Conservation (phyloP, 2,329 filamentous ascomycete species). For the Colletotrichum cuscutae region DNA sequence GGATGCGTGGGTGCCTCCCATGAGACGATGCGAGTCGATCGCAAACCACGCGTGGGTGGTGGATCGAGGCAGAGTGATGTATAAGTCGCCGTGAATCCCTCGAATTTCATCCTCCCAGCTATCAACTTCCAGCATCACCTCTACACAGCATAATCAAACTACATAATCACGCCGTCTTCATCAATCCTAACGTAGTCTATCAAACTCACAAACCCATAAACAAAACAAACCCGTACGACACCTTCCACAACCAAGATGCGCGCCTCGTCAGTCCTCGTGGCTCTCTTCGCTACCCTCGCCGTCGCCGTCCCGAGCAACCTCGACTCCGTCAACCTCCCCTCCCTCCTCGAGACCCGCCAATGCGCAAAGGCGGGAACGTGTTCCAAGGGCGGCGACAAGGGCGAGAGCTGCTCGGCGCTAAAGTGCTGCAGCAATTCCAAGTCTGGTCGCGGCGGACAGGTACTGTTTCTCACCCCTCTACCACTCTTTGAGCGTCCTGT, state of each 20-base stretch:
- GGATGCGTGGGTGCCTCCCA: neutral
- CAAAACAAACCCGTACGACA: neutral
- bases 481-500: too few species aligned
- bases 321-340: neutral
- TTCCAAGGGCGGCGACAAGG: slow-evolving; percentile 7
- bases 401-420: slow-evolving; percentile 8
- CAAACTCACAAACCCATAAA: neutral
- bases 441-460: neutral
- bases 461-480: neutral
- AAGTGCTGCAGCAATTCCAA: slow-evolving; percentile 15
- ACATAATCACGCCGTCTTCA: neutral
- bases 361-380: neutral
- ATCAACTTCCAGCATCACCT: neutral
- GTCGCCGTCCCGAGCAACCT: neutral
- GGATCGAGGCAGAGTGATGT: neutral
- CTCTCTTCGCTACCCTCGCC: slow-evolving; percentile 23
- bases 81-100: neutral
- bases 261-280: slow-evolving; percentile 11
- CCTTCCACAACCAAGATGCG: neutral
- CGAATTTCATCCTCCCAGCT: neutral
- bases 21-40: neutral
- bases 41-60: neutral
- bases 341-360: neutral
- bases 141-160: neutral
- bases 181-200: neutral